A percentile compares a stretch with the other conserved stretches of the same genome.
phyloP scores from a whole-genome alignment of 176 grass and related monocot species.

The Carex parvula region DNA sequence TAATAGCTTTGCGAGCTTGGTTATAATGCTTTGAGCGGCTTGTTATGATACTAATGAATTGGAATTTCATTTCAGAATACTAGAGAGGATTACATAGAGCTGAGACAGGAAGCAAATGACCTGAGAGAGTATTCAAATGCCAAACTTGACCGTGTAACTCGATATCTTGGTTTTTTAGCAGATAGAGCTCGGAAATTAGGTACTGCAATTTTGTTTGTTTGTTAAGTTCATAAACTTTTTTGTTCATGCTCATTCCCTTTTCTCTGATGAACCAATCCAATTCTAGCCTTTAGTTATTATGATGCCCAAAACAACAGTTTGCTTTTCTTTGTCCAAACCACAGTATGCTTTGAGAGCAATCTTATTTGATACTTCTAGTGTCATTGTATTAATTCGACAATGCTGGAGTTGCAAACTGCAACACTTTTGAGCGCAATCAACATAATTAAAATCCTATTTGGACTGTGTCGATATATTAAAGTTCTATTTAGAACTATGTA shows the following conservation, averaged over 20 bases:
- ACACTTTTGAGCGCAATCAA: background rate
- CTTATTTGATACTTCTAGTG: background rate
- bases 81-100: conserved; percentile 75
- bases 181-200: conserved; percentile 95
- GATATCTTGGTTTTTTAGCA: conserved; percentile 94
- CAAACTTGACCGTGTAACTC: conserved; percentile 85
- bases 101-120: conserved; percentile 92
- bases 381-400: background rate
- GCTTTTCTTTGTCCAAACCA: background rate
- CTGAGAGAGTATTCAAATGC: conserved; percentile 96
- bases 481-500: background rate
- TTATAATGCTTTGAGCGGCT: conserved; percentile 26
- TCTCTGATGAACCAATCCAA: background rate
- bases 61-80: conserved; percentile 59
- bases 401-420: background rate
- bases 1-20: background rate
- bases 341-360: conserved; percentile 3
- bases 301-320: background rate
- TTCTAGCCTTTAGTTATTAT: background rate
- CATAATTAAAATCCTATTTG: background rate
- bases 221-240: conserved; percentile 19
- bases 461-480: background rate
- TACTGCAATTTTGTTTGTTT: conserved; percentile 23
- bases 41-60: conserved; percentile 23
- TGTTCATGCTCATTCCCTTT: background rate